phyloP scores from a whole-genome alignment of 805 yeast genomes.

The Lachancea fermentati region DNA sequence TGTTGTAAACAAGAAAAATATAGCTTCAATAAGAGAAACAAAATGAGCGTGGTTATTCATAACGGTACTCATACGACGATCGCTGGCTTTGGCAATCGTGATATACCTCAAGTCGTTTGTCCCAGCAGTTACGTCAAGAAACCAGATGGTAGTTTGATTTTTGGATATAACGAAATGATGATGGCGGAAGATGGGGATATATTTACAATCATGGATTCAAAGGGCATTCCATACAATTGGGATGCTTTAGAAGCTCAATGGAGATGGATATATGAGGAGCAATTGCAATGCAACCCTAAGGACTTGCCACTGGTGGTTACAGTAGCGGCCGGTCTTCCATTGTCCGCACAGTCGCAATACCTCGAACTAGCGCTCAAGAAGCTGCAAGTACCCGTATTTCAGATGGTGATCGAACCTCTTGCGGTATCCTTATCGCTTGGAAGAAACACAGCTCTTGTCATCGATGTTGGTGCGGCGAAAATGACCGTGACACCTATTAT shows the following conservation, averaged over 20 bases:
- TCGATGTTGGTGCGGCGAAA: slow-evolving; percentile 71
- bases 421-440: slow-evolving; percentile 77
- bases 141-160: slow-evolving; percentile 19
- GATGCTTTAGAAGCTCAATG: slow-evolving; percentile 63
- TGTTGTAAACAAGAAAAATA: slow-evolving; percentile 1
- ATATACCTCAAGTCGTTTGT: slow-evolving; percentile 53
- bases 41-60: slow-evolving; percentile 58
- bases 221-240: slow-evolving; percentile 67
- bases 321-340: slow-evolving; percentile 24
- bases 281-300: slow-evolving; percentile 44
- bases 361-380: slow-evolving; percentile 72
- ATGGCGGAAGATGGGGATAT: slow-evolving; percentile 20
- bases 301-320: slow-evolving; percentile 63
- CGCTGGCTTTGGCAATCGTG: slow-evolving; percentile 66
- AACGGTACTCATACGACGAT: slow-evolving; percentile 58
- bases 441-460: slow-evolving; percentile 67
- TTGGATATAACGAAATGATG: slow-evolving; percentile 31
- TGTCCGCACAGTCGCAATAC: slow-evolving; percentile 47
- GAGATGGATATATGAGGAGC: slow-evolving; percentile 52
- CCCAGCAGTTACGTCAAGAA: slow-evolving; percentile 48
- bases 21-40: not conserved
- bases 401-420: slow-evolving; percentile 69
- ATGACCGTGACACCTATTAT: slow-evolving; percentile 70
- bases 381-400: slow-evolving; percentile 69
- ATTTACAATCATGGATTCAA: slow-evolving; percentile 51